phyloP scores from a whole-genome alignment of 169 alveolate genomes.

The Plasmodium ovale region DNA sequence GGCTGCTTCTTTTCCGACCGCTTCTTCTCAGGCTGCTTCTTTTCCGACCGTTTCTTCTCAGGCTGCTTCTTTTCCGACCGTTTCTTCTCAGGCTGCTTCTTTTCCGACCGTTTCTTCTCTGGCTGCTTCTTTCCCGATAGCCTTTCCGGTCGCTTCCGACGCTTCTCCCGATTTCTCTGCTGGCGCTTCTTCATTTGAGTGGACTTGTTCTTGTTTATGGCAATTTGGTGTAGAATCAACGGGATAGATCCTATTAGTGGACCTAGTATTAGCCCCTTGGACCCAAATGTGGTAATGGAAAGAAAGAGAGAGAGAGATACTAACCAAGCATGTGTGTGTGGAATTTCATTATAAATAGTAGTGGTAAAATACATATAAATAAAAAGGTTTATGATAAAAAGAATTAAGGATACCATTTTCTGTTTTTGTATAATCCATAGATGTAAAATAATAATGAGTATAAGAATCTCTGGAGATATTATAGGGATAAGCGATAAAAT shows the following conservation, averaged over 20 bases:
- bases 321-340: slow-evolving; percentile 81
- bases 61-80: background rate
- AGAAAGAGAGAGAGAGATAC: slow-evolving; percentile 80
- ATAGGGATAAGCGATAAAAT: slow-evolving; percentile 79
- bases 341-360: slow-evolving; percentile 79
- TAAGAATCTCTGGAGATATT: slow-evolving; percentile 77
- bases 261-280: slow-evolving; percentile 80
- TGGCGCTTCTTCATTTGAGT: background rate
- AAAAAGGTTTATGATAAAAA: slow-evolving; percentile 31
- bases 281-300: slow-evolving; percentile 79
- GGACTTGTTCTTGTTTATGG: slow-evolving; percentile 23
- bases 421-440: slow-evolving; percentile 62
- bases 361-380: slow-evolving; percentile 79
- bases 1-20: background rate
- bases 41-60: background rate
- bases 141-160: background rate
- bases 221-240: slow-evolving; percentile 47
- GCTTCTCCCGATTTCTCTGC: background rate
- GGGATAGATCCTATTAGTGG: slow-evolving; percentile 68
- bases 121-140: background rate
- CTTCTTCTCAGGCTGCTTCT: background rate
- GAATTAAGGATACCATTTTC: slow-evolving; percentile 14
- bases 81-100: background rate
- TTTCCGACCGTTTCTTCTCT: background rate
- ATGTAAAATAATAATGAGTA: slow-evolving; percentile 33